Base-by-base conservation (phyloP, 768 basidiomycete species). In the Hygrocybe coccinea region DNA sequence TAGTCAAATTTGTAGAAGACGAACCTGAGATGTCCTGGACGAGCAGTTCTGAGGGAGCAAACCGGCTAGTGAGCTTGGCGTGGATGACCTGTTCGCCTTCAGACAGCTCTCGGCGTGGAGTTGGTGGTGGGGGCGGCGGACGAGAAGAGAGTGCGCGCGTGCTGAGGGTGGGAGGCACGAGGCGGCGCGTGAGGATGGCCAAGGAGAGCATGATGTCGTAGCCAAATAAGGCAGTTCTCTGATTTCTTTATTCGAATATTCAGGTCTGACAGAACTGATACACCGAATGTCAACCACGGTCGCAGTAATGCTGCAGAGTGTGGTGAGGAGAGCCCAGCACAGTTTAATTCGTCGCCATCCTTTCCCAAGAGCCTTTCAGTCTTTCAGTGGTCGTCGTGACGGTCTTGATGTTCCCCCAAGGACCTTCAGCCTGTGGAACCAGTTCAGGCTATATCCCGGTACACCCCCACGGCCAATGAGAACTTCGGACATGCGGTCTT, bases 1-100 rank as follows among this genome's bases (percentile, higher is more conserved):
- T 34, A 6, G 50, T 59, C 12, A 50, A 55, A 44, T 52, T 46
- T 34, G 46, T 34, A 59, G 25, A 21, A 17, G 25, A 65, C 81
- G 58, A 21, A 94, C 95, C 95, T 24, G 95, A 98, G n/a, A 95
- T 82, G 69, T 99, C 95, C 73, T 94, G 86, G 2, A 98, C 94
- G 58, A 84, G 80, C 17, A 98, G 74, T 57, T 86, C 80, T 12
- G 86, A 82, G 9, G 95, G 91, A n/a, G 78, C 72, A 68, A 99
- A 92, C 63, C 73, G 81, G 38, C 82, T 78, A 11, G 76, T 78
- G 25, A 98, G 75, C 71, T 95, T 97, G 21, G 76, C 67, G 59
- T 78, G 77, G 52, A 95, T 94, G 55, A 69, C 69, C 57, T 75
- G 73, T 71, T 94, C 91, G n/a, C 88, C 87, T 60, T 83, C 77